Conservation (phyloP, 1,284 basidiomycete species). For the Apiotrichum porosum region DNA sequence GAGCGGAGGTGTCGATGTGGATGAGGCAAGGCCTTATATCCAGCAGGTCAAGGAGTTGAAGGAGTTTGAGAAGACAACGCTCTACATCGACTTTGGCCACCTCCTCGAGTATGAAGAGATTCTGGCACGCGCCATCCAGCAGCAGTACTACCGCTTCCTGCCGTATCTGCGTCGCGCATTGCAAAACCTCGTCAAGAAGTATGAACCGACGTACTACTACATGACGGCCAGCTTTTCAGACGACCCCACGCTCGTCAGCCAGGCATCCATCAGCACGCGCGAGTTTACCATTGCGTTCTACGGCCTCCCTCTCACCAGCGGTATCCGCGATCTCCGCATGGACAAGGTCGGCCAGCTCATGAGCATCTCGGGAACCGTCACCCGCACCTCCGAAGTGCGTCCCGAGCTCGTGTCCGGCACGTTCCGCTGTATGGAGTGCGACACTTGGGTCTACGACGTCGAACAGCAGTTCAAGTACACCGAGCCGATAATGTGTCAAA, state of each 20-base stretch:
- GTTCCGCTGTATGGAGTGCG: conserved; percentile 87
- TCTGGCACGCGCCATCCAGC: conserved; percentile 84
- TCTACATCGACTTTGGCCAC: conserved; percentile 94
- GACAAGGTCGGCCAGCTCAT: conserved; percentile 89
- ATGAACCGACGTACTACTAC: conserved; percentile 88
- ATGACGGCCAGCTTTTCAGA: conserved; percentile 60
- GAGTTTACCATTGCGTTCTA: conserved; percentile 97
- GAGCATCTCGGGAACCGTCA: conserved; percentile 94
- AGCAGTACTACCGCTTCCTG: conserved; percentile 93
- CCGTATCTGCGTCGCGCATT: conserved; percentile 89
- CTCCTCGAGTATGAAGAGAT: conserved; percentile 80
- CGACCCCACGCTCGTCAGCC: conserved; percentile 15
- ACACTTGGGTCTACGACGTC: conserved; percentile 81
- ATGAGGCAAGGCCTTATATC: conserved; percentile 63
- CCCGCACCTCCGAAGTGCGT: conserved; percentile 92
- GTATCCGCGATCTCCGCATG: conserved; percentile 91
- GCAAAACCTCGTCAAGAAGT: conserved; percentile 79
- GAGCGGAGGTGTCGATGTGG: conserved; percentile 50
- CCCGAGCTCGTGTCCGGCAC: conserved; percentile 92
- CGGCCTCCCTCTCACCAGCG: conserved; percentile 86
- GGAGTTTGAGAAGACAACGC: conserved; percentile 85
- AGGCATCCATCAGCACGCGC: conserved; percentile 77
- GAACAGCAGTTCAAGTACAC: conserved; percentile 99
- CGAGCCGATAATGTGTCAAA: conserved; percentile 92
- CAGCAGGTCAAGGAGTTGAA: conserved; percentile 90